These are phyloP conservation scores for Leccinum ochraceum DNA, from an alignment of 768 basidiomycete species.

Conservation along the genomic window DNA sequence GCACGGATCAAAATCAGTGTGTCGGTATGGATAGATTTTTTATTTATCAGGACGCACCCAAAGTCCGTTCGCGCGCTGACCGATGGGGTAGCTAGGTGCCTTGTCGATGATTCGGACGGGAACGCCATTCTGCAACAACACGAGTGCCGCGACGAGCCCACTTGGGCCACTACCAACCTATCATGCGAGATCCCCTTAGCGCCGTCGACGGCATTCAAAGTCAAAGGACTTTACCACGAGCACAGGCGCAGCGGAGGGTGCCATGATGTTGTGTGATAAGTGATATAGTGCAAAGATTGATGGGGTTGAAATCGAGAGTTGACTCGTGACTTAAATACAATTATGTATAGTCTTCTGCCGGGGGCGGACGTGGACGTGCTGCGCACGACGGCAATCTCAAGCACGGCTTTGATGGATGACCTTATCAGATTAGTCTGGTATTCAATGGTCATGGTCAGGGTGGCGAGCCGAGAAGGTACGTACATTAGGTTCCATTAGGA, in stretches of 20 bases:
- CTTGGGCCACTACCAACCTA: constrained; percentile 35
- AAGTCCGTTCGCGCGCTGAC: constrained; percentile 41
- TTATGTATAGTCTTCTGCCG: no score
- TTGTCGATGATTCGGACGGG: constrained; percentile 56
- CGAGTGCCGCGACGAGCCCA: constrained; percentile 37
- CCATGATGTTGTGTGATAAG: constrained; percentile 4
- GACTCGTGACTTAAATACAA: no score
- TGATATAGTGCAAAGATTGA: not conserved
- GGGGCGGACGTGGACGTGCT: no score
- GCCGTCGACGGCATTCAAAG: not conserved
- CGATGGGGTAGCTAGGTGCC: constrained; percentile 35
- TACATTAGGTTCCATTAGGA: no score
- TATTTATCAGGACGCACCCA: constrained; percentile 31
- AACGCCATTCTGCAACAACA: constrained; percentile 44
- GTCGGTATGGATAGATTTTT: not conserved
- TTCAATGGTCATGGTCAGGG: no score
- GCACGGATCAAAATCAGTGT: not conserved
- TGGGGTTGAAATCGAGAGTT: not conserved
- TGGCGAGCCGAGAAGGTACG: no score
- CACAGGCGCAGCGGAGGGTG: constrained; percentile 15
- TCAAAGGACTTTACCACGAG: constrained; percentile 19
- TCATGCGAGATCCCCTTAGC: not conserved
- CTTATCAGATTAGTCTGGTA: no score
- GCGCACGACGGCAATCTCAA: no score
- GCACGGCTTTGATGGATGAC: no score